Conservation (phyloP, 1,284 basidiomycete species). For the Blastosporella zonata region DNA sequence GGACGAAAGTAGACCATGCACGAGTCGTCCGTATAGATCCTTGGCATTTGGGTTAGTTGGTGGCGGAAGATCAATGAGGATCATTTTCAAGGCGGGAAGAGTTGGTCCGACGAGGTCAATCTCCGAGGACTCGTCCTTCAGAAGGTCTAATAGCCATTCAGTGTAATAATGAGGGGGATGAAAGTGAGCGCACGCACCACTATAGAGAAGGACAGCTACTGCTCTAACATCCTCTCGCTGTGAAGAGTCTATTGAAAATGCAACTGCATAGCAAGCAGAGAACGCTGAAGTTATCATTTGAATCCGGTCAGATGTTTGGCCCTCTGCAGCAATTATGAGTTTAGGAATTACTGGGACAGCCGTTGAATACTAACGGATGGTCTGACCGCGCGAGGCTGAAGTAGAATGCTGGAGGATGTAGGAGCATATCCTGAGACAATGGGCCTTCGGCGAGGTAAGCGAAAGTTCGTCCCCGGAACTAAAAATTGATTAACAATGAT, state of each 20-base stretch:
- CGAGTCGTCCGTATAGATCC: conserved; percentile 54
- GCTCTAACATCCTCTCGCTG: conserved; percentile 75
- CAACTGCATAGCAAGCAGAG: conserved; percentile 62
- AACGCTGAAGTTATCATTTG: conserved; percentile 70
- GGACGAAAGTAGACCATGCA: conserved; percentile 85
- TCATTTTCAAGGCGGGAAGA: conserved; percentile 72
- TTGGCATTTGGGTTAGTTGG: conserved; percentile 29
- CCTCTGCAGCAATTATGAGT: conserved; percentile 30
- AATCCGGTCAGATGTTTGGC: conserved; percentile 51
- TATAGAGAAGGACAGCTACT: conserved; percentile 79
- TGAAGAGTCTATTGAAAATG: conserved; percentile 52
- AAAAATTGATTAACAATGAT: conserved; percentile 6
- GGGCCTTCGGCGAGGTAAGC: conserved; percentile 52
- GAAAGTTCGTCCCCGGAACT: conserved; percentile 40
- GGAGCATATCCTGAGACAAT: conserved; percentile 80
- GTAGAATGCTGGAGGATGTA: conserved; percentile 75
- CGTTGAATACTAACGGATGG: conserved; percentile 48
- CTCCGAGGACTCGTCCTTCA: conserved; percentile 81
- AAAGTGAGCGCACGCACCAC: conserved; percentile 44
- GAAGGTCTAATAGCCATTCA: conserved; percentile 50
- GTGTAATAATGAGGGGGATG: neutral
- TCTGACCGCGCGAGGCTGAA: conserved; percentile 50
- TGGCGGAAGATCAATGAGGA: conserved; percentile 64
- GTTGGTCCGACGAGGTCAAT: conserved; percentile 79
- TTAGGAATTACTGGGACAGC: neutral